Evolutionary conservation across 2,329 filamentous ascomycete genomes (phyloP), one percentile per base, ranked within the genome.

Genomic region (Pezicula carpinea): DNA sequence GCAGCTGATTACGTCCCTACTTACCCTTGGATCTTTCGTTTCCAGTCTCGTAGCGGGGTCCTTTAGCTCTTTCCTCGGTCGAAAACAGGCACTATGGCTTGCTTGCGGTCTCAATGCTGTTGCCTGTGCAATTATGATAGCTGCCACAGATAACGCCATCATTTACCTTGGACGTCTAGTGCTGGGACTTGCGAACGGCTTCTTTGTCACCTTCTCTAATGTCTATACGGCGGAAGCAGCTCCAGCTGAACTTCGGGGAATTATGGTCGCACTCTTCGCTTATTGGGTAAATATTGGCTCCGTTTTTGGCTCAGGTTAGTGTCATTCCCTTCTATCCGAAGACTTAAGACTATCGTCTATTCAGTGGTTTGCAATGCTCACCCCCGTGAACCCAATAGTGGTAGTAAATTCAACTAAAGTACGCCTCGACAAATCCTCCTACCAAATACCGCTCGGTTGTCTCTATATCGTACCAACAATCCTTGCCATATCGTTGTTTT

Each of bases 241-340:
- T 2, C 71, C 71, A 0, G 66, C 69, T 1, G 71, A 74, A 50
- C 60, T 73, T 23, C 64, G 74, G 8, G 71, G 71, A 23, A 65
- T 76, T 3, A 70, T 71, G 57, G 70, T 72, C 2, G 68, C 68
- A 0, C 52, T 77, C 11, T 75, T 76, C 49, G 69, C 69, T 0
- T 70, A 72, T 50, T 75, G 70, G 65, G 71, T 75, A 11, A 74
- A 70, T 46, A 65, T 75, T 34, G 72, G 72, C 7, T 69, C 65
- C 46, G 69, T 75, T 22, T 55, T 77, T 33, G 73, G 74, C 2
- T 26, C 23, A 26, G 23, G 23, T 26, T 10, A 26, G 23, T 10
- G 7, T 26, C 23, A 26, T 26, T 26, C 6, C 11, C 23, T 3
- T 26, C 6, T 6, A 26, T 26, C 3, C 6, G n/a, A n/a, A n/a